These are phyloP conservation scores for Blastobotrys terrestris DNA, from an alignment of 805 yeast genomes.

Conservation along the genomic window DNA sequence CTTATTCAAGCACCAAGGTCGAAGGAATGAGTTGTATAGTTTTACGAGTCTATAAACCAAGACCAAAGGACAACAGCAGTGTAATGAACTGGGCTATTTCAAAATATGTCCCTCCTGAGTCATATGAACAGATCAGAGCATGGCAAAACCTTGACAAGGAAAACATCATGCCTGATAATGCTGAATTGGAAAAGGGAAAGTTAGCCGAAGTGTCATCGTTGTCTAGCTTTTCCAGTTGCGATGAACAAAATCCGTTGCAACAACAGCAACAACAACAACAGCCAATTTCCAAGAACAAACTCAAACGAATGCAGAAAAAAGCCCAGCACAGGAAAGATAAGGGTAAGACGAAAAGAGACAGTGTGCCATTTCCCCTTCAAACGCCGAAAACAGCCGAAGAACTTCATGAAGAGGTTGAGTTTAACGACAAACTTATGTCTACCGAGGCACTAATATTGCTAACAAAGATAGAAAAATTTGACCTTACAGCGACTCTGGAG, in stretches of 20 bases:
- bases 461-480: conserved; percentile 35
- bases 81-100: conserved; percentile 1
- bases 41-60: conserved; percentile 28
- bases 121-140: conserved; percentile 27
- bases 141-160: conserved; percentile 30
- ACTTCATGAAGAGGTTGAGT: conserved; percentile 24
- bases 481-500: conserved; percentile 32
- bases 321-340: conserved; percentile 25
- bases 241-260: neutral
- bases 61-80: neutral
- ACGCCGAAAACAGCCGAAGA: conserved; percentile 23
- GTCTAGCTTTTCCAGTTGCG: neutral
- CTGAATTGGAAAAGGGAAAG: neutral
- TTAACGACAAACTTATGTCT: conserved; percentile 31
- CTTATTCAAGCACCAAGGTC: conserved; percentile 26
- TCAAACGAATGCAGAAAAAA: conserved; percentile 25
- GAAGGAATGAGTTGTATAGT: conserved; percentile 27
- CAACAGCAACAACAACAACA: conserved; percentile 1
- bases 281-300: conserved; percentile 27
- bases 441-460: conserved; percentile 39
- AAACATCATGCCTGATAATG: conserved; percentile 16
- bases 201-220: neutral
- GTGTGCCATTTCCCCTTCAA: conserved; percentile 13
- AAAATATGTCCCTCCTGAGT: neutral
- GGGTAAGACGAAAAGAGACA: conserved; percentile 16